phyloP scores from a whole-genome alignment of 306 rosid genomes.

The Mimosa bimucronata region DNA sequence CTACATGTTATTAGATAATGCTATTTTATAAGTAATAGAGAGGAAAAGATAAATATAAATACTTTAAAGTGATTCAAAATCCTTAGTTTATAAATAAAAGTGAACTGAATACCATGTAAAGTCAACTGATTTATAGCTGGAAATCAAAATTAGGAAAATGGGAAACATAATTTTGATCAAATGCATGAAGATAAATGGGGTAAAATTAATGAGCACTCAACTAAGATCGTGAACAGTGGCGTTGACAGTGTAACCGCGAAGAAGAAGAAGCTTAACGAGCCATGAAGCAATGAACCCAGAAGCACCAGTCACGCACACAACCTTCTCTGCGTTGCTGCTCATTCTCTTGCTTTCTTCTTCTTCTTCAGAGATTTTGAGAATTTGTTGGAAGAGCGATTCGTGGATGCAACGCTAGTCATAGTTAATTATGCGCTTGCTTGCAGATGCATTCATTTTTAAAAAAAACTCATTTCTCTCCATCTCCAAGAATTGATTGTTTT shows the following conservation, averaged over 20 bases:
- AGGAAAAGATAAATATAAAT: too few relatives aligned
- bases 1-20: too few relatives aligned
- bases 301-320: conserved; percentile 62
- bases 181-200: too few relatives aligned
- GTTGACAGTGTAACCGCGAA: conserved; percentile 52
- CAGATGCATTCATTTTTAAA: too few relatives aligned
- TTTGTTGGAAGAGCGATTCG: neutral
- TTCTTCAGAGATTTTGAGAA: neutral
- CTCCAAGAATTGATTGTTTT: too few relatives aligned
- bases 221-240: conserved; percentile 57
- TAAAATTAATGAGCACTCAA: conserved; percentile 1
- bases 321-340: conserved; percentile 34
- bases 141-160: neutral
- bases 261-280: conserved; percentile 55
- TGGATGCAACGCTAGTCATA: neutral
- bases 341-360: conserved; percentile 33
- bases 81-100: too few relatives aligned
- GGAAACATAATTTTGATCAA: neutral
- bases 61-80: too few relatives aligned
- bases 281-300: conserved; percentile 67
- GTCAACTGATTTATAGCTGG: too few relatives aligned
- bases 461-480: too few relatives aligned
- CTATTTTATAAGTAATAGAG: too few relatives aligned
- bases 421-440: neutral
- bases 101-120: too few relatives aligned